phyloP scores from a whole-genome alignment of 1,284 basidiomycete genomes.

The Porodaedalea pini region DNA sequence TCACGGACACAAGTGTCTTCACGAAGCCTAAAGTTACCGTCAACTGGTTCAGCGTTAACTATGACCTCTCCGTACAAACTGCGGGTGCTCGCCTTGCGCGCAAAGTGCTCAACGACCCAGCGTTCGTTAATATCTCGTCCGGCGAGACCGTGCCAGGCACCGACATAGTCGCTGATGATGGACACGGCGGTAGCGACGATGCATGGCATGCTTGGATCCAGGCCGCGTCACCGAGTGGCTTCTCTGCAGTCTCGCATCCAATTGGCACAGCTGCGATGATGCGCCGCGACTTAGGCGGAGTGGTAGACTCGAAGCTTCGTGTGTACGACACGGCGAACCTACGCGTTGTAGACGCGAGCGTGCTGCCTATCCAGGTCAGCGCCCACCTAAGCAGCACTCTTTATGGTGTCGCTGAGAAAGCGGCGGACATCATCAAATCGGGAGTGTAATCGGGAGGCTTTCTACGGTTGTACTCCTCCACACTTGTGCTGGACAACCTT shows the following conservation, averaged over 20 bases:
- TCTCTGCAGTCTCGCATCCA: slow-evolving; percentile 31
- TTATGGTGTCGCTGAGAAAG: slow-evolving; percentile 49
- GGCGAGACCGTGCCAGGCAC: slow-evolving; percentile 14
- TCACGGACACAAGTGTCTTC: slow-evolving; percentile 44
- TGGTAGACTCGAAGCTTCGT: slow-evolving; percentile 34
- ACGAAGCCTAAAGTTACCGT: slow-evolving; percentile 42
- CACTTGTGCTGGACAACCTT: too few species aligned
- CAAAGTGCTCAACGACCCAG: slow-evolving; percentile 40
- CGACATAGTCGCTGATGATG: slow-evolving; percentile 6
- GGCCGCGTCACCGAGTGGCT: too few species aligned
- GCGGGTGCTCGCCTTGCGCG: slow-evolving; percentile 45
- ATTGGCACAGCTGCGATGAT: slow-evolving; percentile 44
- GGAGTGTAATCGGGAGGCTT: too few species aligned
- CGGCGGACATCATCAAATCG: slow-evolving; percentile 39
- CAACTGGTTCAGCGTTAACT: slow-evolving; percentile 47
- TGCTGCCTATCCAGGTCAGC: slow-evolving; percentile 23
- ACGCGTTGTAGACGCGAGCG: slow-evolving; percentile 23
- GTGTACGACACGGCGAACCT: slow-evolving; percentile 25
- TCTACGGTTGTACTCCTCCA: too few species aligned
- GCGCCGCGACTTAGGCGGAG: slow-evolving; percentile 37
- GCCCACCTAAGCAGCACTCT: slow-evolving; percentile 29
- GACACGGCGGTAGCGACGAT: slow-evolving; percentile 19
- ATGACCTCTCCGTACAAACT: slow-evolving; percentile 48
- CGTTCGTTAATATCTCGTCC: slow-evolving; percentile 24
- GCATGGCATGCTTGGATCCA: slow-evolving; percentile 22